Base-by-base conservation (phyloP, 371 early-diverging fungal genomes). In the Mortierella sp. region DNA sequence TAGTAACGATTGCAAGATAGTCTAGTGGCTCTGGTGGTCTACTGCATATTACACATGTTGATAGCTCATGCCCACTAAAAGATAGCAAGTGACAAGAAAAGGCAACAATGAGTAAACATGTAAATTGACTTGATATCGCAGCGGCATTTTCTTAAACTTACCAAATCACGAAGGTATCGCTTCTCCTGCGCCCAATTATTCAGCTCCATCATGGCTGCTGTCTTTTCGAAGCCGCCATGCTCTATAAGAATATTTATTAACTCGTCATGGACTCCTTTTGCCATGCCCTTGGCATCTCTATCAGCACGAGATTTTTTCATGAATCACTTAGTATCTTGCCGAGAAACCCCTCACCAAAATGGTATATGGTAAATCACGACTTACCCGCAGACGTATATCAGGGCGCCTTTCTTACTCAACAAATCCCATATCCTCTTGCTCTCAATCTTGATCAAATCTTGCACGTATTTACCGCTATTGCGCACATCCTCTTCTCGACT, bases 231-330 rank as follows among this genome's bases (percentile, higher is more conserved):
- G 3, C 81, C 68, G 28, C 88, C 85, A 69, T 91, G 75, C 39
- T 89, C 85, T 20, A 83, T 84, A 2, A 95, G 62, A 54, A 96
- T 88, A 12, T 92, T 91, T 0, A 86, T 89, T 54, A 97, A 78
- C 14, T 93, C 90, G 55, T 90, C 90, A 63, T 97, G 90, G 26
- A 97, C 96, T 28, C 90, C 94, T 73, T 91, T 93, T 24, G 95
- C 96, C 97, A 97, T 97, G 3, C 94, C 94, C 79, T 91, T 90
- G 18, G 96, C 94, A 84, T 94, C 94, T 65, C 92, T 78, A 73
- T 32, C 67, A 30, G 24, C 18, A 18, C 65, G 5, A 30, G 10
- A 35, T 12, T 9, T 54, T 9, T n/a, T 52, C n/a, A 52, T 9
- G 6, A 52, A 14, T 14, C 52, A n/a, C 6, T n/a, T 18, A 52